A percentile compares a stretch with the other conserved stretches of the same genome.
Evolutionary conservation across 441 rosid genomes (phyloP).

Genomic region (Erodium moschatum): DNA sequence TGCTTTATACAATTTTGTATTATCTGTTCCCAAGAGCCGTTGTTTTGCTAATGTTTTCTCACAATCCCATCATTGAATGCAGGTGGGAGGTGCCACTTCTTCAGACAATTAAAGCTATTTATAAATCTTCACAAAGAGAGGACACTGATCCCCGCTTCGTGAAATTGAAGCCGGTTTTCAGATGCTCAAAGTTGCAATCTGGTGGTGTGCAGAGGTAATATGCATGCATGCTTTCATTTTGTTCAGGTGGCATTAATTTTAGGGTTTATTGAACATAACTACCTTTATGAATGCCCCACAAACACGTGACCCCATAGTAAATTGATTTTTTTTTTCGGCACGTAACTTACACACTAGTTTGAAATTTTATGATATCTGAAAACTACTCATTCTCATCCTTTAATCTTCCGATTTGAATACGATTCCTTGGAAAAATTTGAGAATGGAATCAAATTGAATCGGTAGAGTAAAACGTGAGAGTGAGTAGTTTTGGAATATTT

Average conservation of each 20-base stretch:
- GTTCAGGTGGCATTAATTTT: background rate
- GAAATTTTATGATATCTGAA: no score
- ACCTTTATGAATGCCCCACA: no score
- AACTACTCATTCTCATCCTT: no score
- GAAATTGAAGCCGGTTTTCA: conserved; percentile 75
- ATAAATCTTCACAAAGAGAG: conserved; percentile 43
- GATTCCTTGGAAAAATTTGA: no score
- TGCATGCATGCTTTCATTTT: conserved; percentile 6
- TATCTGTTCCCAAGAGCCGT: conserved; percentile 4
- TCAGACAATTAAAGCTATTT: conserved; percentile 39
- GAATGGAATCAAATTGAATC: no score
- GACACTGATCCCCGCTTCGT: conserved; percentile 83
- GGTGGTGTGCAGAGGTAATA: conserved; percentile 61
- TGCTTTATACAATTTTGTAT: conserved; percentile 8
- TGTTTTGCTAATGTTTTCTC: conserved; percentile 19
- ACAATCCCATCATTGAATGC: conserved; percentile 29
- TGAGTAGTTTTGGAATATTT: no score
- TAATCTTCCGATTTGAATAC: no score
- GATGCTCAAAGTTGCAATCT: conserved; percentile 55
- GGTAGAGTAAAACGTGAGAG: no score
- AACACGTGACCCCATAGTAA: no score
- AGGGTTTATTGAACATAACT: no score
- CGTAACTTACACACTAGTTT: no score
- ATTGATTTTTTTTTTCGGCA: no score
- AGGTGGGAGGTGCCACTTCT: conserved; percentile 98